Evolutionary conservation across 2,329 filamentous ascomycete species (phyloP).

Genomic region (Cladosporium oxysporum): DNA sequence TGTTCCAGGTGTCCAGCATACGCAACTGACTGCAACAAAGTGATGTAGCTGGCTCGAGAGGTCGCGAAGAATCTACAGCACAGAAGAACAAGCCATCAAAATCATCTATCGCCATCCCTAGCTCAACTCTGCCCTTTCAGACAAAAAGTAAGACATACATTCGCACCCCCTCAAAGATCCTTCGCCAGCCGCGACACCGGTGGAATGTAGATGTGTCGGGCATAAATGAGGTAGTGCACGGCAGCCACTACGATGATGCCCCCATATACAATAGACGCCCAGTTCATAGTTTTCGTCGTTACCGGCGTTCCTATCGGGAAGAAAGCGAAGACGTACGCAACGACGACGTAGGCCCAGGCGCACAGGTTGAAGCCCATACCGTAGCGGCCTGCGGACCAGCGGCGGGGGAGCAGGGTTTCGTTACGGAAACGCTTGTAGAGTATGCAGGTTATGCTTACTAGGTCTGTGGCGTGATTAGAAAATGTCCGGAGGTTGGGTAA

Average conservation of each 20-base stretch:
- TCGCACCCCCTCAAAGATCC: too few relatives aligned
- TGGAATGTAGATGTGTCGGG: constrained; percentile 8
- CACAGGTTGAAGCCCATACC: constrained; percentile 43
- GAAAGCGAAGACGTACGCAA: constrained; percentile 52
- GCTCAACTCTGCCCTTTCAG: too few relatives aligned
- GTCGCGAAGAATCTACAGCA: too few relatives aligned
- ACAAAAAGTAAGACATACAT: too few relatives aligned
- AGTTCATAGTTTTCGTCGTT: constrained; percentile 45
- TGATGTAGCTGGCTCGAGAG: too few relatives aligned
- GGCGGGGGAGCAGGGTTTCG: constrained; percentile 37
- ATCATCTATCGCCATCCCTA: too few relatives aligned
- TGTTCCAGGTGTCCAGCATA: too few relatives aligned
- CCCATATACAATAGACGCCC: constrained; percentile 1
- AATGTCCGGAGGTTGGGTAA: too few relatives aligned
- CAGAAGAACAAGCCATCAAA: too few relatives aligned
- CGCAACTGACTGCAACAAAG: too few relatives aligned
- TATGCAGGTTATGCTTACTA: constrained; percentile 13
- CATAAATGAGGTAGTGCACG: constrained; percentile 16
- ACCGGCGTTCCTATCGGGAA: constrained; percentile 46
- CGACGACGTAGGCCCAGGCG: constrained; percentile 42
- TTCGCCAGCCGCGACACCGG: constrained; percentile 11
- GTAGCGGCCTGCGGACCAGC: constrained; percentile 42
- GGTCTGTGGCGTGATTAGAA: too few relatives aligned
- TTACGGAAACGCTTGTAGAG: constrained; percentile 18
- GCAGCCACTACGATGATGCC: constrained; percentile 7